These are phyloP conservation scores for Erigeron philadelphicus DNA, from an alignment of 140 eudicot species.

Conservation along the genomic window DNA sequence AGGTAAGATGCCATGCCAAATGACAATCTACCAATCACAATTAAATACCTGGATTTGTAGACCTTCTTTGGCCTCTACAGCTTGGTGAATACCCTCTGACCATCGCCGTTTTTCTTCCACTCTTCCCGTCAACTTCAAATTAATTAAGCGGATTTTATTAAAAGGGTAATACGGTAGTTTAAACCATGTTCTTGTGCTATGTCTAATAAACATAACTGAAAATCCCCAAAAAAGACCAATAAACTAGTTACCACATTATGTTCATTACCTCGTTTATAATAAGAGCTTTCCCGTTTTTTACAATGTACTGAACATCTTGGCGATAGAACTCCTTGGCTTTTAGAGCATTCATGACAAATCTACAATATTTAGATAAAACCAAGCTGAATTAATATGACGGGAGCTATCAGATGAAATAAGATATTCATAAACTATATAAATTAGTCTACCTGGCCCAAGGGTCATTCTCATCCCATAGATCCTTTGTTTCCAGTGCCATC, in stretches of 20 bases:
- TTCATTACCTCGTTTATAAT: constrained; percentile 82
- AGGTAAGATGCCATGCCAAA: constrained; percentile 3
- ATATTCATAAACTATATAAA: background rate
- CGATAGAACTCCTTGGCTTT: constrained; percentile 96
- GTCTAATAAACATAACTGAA: background rate
- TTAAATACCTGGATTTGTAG: constrained; percentile 61
- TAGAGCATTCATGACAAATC: constrained; percentile 92
- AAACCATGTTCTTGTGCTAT: background rate
- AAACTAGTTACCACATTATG: constrained; percentile 8
- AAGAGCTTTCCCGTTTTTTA: constrained; percentile 83
- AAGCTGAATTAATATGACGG: constrained; percentile 11
- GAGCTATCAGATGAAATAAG: background rate
- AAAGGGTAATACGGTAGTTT: background rate
- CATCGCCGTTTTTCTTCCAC: constrained; percentile 95
- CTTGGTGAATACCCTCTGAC: constrained; percentile 99
- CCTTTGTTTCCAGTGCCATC: constrained; percentile 92
- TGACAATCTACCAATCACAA: background rate
- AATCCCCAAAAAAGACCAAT: background rate
- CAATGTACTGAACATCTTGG: constrained; percentile 90
- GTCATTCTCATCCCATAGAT: constrained; percentile 96
- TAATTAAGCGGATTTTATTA: background rate
- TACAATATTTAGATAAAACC: constrained; percentile 31
- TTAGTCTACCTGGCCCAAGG: constrained; percentile 90
- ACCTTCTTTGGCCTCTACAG: constrained; percentile 99
- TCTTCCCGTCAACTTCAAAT: constrained; percentile 83